These are phyloP conservation scores for Akanthomyces uredinophilus DNA, from an alignment of 2,329 filamentous ascomycete species.

Conservation along the genomic window DNA sequence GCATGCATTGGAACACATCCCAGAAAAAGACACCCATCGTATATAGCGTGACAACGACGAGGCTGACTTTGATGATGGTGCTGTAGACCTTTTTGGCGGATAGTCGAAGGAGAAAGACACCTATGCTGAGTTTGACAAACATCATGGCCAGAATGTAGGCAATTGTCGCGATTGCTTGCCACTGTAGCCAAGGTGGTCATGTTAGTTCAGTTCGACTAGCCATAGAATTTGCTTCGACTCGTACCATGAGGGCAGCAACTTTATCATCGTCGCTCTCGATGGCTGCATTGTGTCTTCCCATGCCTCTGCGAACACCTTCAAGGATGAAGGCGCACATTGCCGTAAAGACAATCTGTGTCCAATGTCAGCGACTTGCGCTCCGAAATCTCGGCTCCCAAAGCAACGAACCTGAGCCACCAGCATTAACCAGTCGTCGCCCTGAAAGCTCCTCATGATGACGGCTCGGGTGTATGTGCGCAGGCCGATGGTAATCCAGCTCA, in stretches of 20 bases:
- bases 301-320: constrained; percentile 35
- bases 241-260: constrained; percentile 43
- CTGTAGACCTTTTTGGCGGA: constrained; percentile 42
- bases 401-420: constrained; percentile 39
- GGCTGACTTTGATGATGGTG: constrained; percentile 41
- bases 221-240: neutral
- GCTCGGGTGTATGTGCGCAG: constrained; percentile 41
- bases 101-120: constrained; percentile 46
- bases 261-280: constrained; percentile 34
- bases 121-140: constrained; percentile 53
- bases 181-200: constrained; percentile 26
- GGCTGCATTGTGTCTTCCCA: constrained; percentile 44
- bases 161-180: constrained; percentile 46
- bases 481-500: constrained; percentile 39
- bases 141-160: constrained; percentile 50
- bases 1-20: constrained; percentile 47
- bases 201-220: neutral
- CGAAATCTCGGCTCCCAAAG: too few species aligned
- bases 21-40: constrained; percentile 46
- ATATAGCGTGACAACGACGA: constrained; percentile 43
- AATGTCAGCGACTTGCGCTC: neutral
- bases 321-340: constrained; percentile 43
- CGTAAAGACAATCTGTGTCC: constrained; percentile 39
- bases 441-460: constrained; percentile 39
- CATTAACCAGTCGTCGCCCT: constrained; percentile 52